phyloP scores from a whole-genome alignment of 192 early-diverging fungal species.

The Podochytrium sp. region DNA sequence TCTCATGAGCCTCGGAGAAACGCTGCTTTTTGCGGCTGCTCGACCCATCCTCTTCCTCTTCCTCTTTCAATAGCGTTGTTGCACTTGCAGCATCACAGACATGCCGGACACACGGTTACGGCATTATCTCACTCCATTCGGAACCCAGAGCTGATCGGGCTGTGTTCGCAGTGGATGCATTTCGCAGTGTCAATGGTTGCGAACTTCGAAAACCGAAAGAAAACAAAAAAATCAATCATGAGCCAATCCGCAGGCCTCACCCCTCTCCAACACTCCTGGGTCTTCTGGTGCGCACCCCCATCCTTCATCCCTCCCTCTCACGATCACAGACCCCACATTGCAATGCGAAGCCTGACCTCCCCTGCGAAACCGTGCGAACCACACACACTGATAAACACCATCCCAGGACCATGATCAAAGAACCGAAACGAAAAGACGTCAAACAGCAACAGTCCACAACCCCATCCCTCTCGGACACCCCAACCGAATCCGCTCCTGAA shows the following conservation, averaged over 20 bases:
- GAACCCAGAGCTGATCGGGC: no score
- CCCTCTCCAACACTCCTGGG: conserved; percentile 81
- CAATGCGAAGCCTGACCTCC: background rate
- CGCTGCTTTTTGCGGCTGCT: no score
- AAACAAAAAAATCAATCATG: background rate
- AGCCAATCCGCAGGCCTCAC: conserved; percentile 35
- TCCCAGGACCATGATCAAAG: conserved; percentile 83
- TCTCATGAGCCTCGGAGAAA: no score
- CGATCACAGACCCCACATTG: background rate
- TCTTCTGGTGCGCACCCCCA: conserved; percentile 68
- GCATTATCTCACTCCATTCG: no score
- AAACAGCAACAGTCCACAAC: background rate
- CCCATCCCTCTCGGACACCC: background rate
- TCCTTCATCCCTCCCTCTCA: background rate
- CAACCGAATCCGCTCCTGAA: background rate
- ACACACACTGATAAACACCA: background rate
- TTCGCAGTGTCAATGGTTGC: background rate
- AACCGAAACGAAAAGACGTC: conserved; percentile 76
- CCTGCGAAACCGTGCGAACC: background rate
- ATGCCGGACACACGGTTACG: no score
- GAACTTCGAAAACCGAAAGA: background rate
- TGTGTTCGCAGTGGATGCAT: background rate
- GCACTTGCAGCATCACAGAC: no score
- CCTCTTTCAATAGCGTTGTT: no score
- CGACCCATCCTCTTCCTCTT: no score